Percentiles rank a stretch among this genome's conserved stretches.
These are phyloP conservation scores for Pseudevernia furfuracea DNA, from an alignment of 495 filamentous ascomycete species.

Conservation along the genomic window DNA sequence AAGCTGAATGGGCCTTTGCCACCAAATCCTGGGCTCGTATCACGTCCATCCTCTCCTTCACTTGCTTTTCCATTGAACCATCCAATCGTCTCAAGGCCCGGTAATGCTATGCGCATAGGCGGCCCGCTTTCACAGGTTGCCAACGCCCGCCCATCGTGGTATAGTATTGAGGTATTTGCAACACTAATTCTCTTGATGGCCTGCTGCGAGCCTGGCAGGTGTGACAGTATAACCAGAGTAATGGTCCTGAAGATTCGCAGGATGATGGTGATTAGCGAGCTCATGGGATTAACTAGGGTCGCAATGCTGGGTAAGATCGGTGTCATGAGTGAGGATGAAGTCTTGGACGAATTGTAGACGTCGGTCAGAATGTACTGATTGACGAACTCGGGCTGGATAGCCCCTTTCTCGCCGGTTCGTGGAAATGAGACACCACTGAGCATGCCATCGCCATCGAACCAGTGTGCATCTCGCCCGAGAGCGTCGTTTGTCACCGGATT, in stretches of 20 bases:
- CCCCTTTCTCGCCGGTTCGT: conserved; percentile 25
- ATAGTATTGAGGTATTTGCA: conserved; percentile 54
- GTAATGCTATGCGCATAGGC: conserved; percentile 53
- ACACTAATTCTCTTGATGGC: conserved; percentile 55
- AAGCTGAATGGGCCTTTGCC: conserved; percentile 45
- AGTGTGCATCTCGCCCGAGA: conserved; percentile 49
- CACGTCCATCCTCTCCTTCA: conserved; percentile 29
- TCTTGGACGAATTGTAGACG: conserved; percentile 45
- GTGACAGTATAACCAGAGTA: conserved; percentile 45
- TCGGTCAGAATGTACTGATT: conserved; percentile 61
- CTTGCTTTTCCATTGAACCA: conserved; percentile 57
- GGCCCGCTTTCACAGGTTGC: conserved; percentile 62
- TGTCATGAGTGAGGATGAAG: conserved; percentile 34
- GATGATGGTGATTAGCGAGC: conserved; percentile 37
- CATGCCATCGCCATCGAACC: conserved; percentile 70
- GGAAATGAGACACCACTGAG: conserved; percentile 54
- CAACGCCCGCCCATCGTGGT: conserved; percentile 57
- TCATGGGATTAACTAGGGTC: conserved; percentile 47
- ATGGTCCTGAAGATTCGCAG: conserved; percentile 44
- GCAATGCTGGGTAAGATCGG: conserved; percentile 56
- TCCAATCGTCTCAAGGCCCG: conserved; percentile 53
- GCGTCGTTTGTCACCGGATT: conserved; percentile 58
- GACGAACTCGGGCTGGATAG: conserved; percentile 49
- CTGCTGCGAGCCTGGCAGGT: conserved; percentile 44
- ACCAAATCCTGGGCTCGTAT: conserved; percentile 37